Base-by-base conservation (phyloP, 495 filamentous ascomycete species). In the Apodospora peruviana region DNA sequence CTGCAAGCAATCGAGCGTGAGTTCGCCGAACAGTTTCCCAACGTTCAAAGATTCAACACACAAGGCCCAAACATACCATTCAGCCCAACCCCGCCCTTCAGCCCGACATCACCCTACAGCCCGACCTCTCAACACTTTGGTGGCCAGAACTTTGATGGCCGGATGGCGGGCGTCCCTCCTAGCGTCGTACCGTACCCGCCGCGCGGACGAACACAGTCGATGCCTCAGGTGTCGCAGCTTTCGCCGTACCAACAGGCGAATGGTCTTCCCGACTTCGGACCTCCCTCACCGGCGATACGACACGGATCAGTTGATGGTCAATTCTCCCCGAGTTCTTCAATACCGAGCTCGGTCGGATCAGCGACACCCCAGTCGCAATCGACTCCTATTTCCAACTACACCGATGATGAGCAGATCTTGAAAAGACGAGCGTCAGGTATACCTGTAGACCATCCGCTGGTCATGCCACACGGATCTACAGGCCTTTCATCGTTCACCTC, bases 1-100 rank as follows among this genome's bases (percentile, higher is more conserved):
- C 70, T 78, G 38, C 60, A 70, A 10, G 67, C 82, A 37, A 61
- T 69, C 16, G 67, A 74, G 17, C 71, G 69, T 14, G 69, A 74
- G 62, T 69, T 79, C 51, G 62, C 65, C 55, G 49, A 73, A 61
- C 48, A 66, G 27, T 67, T 71, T 57, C 55, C 60, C 17, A 44
- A 52, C 42, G 36, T 47, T 27, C 16, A 14, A 7, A 47, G 47
- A 17, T 20, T 56, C 23, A 43, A 41, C 22, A 65, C 54, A 3
- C 45, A 52, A 0, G 17, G 39, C 8, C 41, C 58, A 38, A 54
- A 52, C 19, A 46, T 36, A 16, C 40, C 50, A 5, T 50, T 45
- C 22, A 22, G 22, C 42, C 38, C 60, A 48, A 20, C 47, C 41
- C 40, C 51, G 36, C 42, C 35, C 8, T 43, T 17, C 8, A 14